These are phyloP conservation scores for Penicillium frequentans DNA, from an alignment of 2,329 filamentous ascomycete genomes.

Conservation along the genomic window DNA sequence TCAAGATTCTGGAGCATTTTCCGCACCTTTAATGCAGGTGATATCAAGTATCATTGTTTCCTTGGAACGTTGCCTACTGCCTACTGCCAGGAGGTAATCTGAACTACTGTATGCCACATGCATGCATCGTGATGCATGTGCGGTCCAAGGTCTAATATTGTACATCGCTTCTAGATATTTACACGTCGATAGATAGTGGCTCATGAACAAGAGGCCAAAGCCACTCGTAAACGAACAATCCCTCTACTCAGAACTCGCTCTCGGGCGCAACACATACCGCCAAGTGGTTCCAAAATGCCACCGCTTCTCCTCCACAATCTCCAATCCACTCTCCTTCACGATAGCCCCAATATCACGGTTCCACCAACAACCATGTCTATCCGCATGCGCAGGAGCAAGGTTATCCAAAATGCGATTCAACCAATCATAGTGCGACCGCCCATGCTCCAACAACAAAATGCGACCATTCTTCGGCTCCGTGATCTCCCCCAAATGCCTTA, in stretches of 20 bases:
- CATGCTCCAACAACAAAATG: conserved; percentile 52
- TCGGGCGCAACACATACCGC: conserved; percentile 42
- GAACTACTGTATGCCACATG: background rate
- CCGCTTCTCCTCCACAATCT: conserved; percentile 47
- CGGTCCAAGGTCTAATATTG: background rate
- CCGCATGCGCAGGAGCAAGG: conserved; percentile 48
- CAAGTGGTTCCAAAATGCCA: conserved; percentile 52
- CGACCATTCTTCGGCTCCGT: conserved; percentile 40
- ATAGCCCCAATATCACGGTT: conserved; percentile 53
- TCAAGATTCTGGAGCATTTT: background rate
- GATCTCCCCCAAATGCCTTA: conserved; percentile 42
- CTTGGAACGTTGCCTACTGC: background rate
- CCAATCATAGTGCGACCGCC: conserved; percentile 48
- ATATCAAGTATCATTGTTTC: background rate
- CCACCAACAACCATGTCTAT: conserved; percentile 55
- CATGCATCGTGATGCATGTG: background rate
- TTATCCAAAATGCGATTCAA: conserved; percentile 50
- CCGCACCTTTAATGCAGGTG: background rate
- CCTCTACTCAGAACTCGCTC: background rate
- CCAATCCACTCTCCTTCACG: conserved; percentile 48
- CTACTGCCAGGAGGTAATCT: background rate
- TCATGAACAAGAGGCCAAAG: background rate
- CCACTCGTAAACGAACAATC: background rate
- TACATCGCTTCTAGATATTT: background rate
- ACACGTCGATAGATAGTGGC: background rate